A percentile compares a stretch with the other conserved stretches of the same genome.
These are phyloP conservation scores for Papilionanthe hybrid DNA, from an alignment of 116 monocot genomes.

Conservation along the genomic window DNA sequence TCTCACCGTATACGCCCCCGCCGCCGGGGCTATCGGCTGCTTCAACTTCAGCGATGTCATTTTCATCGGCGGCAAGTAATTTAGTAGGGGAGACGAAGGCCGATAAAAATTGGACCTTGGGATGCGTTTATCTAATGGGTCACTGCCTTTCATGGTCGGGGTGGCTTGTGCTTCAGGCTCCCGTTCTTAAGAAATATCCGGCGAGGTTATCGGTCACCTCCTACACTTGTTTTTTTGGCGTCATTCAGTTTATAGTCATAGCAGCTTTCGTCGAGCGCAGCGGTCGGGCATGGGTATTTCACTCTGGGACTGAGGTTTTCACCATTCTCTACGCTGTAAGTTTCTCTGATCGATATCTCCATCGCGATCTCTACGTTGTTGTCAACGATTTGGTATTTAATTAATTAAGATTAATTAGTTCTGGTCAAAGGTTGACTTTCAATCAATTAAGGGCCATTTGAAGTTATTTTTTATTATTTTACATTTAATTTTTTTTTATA, in stretches of 20 bases:
- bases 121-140: conserved; percentile 74
- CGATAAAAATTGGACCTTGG: conserved; percentile 81
- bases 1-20: conserved; percentile 23
- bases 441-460: too few species aligned
- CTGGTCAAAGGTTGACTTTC: too few species aligned
- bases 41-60: background rate
- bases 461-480: too few species aligned
- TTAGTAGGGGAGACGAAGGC: conserved; percentile 9
- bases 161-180: conserved; percentile 92
- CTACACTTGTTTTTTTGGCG: conserved; percentile 97
- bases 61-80: background rate
- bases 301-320: conserved; percentile 71
- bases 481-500: too few species aligned
- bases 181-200: conserved; percentile 93
- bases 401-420: too few species aligned
- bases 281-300: conserved; percentile 59
- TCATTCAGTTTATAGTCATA: conserved; percentile 83
- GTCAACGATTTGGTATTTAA: background rate
- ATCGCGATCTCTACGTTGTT: background rate
- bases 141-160: conserved; percentile 98
- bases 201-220: conserved; percentile 88
- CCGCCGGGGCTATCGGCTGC: background rate
- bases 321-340: conserved; percentile 91
- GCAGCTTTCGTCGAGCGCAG: conserved; percentile 82
- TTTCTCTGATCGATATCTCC: too few species aligned